Conservation (phyloP, 108 stramenopile species). For the Epithemia pelagica region DNA sequence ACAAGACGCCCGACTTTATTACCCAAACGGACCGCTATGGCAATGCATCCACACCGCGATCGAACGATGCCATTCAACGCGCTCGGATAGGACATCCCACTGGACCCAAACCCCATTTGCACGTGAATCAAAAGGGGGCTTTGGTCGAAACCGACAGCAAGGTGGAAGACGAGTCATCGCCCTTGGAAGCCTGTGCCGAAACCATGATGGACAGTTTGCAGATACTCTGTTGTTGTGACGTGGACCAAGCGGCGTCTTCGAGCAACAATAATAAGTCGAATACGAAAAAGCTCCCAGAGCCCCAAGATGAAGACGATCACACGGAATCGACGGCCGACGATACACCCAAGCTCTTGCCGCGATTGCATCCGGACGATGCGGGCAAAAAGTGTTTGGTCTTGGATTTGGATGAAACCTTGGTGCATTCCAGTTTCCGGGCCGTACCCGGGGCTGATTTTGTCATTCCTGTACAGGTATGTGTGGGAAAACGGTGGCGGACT, state of each 20-base stretch:
- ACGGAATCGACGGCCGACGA: neutral
- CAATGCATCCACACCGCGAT: slow-evolving; percentile 69
- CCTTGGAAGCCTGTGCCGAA: slow-evolving; percentile 51
- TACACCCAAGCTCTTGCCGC: slow-evolving; percentile 33
- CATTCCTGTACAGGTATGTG: slow-evolving; percentile 93
- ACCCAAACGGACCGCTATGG: slow-evolving; percentile 83
- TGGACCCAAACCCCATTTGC: slow-evolving; percentile 46
- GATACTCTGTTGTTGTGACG: slow-evolving; percentile 82
- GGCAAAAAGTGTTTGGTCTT: slow-evolving; percentile 93
- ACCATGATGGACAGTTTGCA: slow-evolving; percentile 68
- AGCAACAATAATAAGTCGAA: neutral
- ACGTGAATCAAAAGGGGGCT: slow-evolving; percentile 31
- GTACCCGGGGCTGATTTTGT: slow-evolving; percentile 94
- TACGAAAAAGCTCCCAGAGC: neutral
- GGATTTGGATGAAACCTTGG: slow-evolving; percentile 98
- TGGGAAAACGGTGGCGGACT: neutral
- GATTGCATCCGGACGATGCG: slow-evolving; percentile 51
- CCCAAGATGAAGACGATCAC: neutral
- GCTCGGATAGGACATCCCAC: slow-evolving; percentile 51
- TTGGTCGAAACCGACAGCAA: slow-evolving; percentile 28
- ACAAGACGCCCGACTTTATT: slow-evolving; percentile 69
- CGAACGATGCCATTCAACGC: slow-evolving; percentile 37
- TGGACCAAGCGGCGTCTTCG: neutral
- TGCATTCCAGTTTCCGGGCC: slow-evolving; percentile 95
- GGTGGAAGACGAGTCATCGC: slow-evolving; percentile 37